Evolutionary conservation across 1,139 yeast genomes (phyloP), one percentile per base, ranked within the genome.

Genomic region (Geotrichum citri-aurantii): DNA sequence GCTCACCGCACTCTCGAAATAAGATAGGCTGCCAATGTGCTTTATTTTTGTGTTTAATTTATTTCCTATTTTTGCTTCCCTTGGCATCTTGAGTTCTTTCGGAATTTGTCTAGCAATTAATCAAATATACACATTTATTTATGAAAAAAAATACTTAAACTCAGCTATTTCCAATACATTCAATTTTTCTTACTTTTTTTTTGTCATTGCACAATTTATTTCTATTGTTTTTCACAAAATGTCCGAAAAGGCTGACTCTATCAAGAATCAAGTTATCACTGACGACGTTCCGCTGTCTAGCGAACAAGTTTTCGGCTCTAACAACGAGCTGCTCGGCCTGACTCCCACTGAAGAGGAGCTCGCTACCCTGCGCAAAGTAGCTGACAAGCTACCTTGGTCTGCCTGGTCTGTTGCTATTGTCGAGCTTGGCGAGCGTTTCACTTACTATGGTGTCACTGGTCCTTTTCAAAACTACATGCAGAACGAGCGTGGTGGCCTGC

Each of bases 401-500:
- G 84, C 88, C 65, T 88, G 88, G 84, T 77, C 86, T 60, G 88
- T 88, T 56, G 91, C 93, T 42, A 64, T 87, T 55, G 88, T 88
- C 48, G 96, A 88, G 72, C 81, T 88, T 64, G 83, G 92, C 49
- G 96, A 88, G 73, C 81, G 96, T 66, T 88, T 88, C 71, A 80
- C 93, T n/a, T 88, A 84, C 77, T 88, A 88, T 68, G 95, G 95
- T 68, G 77, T 87, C 60, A 79, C 85, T 54, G 86, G 88, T 62
- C 86, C 90, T 23, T 83, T 88, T 75, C 86, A 84, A 72, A 88
- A 88, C 74, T 88, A 87, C 71, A 85, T 87, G 84, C 90, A 86
- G 72, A 70, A 69, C 53, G 65, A 68, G 29, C 66, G 72, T 17
- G 59, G 54, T 24, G 61, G 70, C 57, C 78, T 74, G 59, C 74